Evolutionary conservation across 306 rosid species (phyloP).

Genomic region (Parietaria judaica): DNA sequence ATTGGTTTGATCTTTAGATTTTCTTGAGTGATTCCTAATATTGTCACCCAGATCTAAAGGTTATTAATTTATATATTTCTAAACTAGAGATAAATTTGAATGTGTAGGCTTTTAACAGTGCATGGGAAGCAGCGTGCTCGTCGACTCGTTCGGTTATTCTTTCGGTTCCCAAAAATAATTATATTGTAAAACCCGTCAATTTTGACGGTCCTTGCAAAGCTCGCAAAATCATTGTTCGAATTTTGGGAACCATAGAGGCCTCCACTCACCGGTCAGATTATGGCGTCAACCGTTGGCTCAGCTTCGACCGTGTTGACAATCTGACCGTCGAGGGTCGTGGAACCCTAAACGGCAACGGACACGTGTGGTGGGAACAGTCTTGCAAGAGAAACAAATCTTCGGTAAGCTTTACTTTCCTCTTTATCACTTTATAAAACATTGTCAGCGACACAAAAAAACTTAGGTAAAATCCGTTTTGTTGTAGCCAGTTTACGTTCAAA

Average conservation of each 20-base stretch:
- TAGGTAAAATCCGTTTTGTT: too few relatives aligned
- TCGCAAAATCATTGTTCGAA: slow-evolving; percentile 27
- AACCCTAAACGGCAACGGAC: slow-evolving; percentile 67
- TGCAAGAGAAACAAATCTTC: slow-evolving; percentile 43
- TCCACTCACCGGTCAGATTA: slow-evolving; percentile 45
- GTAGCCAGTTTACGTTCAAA: too few relatives aligned
- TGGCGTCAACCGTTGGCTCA: slow-evolving; percentile 44
- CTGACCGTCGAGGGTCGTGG: slow-evolving; percentile 54
- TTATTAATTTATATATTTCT: background rate
- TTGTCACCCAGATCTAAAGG: too few relatives aligned
- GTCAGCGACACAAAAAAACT: too few relatives aligned
- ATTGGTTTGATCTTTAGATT: too few relatives aligned
- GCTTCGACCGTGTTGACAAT: slow-evolving; percentile 29
- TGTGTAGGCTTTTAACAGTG: slow-evolving; percentile 56
- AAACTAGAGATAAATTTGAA: too few relatives aligned
- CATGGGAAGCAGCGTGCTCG: slow-evolving; percentile 65
- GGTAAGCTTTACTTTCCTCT: slow-evolving; percentile 23
- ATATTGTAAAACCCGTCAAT: slow-evolving; percentile 50
- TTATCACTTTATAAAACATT: background rate
- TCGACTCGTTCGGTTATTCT: slow-evolving; percentile 20
- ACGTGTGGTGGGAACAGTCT: slow-evolving; percentile 74
- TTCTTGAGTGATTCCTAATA: too few relatives aligned
- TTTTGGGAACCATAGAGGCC: slow-evolving; percentile 60
- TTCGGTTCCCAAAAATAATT: slow-evolving; percentile 39
- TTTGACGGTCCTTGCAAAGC: slow-evolving; percentile 80